Evolutionary conservation across 2,329 filamentous ascomycete genomes (phyloP).

Genomic region (Lachnellula arida): DNA sequence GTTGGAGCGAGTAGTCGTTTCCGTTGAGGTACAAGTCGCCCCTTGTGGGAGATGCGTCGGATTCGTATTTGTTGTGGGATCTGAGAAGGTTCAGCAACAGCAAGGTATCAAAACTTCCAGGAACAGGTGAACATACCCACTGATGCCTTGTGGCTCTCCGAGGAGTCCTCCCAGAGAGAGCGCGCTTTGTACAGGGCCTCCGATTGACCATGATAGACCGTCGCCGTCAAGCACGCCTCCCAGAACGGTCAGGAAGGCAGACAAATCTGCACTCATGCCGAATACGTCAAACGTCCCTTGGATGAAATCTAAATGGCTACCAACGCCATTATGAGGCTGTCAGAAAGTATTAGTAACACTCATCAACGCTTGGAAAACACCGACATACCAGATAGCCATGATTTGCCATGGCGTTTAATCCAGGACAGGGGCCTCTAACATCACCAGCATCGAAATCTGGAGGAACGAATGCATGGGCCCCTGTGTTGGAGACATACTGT

Average conservation of each 20-base stretch:
- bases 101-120: neutral
- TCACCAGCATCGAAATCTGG: constrained; percentile 33
- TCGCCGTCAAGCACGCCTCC: constrained; percentile 45
- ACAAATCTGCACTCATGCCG: constrained; percentile 41
- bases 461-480: constrained; percentile 33
- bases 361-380: neutral
- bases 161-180: constrained; percentile 19
- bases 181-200: constrained; percentile 36
- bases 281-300: constrained; percentile 31
- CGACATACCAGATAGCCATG: neutral
- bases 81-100: constrained; percentile 34
- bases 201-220: constrained; percentile 48
- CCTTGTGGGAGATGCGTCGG: constrained; percentile 48
- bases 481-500: constrained; percentile 22
- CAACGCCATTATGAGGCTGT: neutral
- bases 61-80: constrained; percentile 53
- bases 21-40: constrained; percentile 44
- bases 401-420: constrained; percentile 12
- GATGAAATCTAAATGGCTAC: neutral
- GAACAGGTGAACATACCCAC: neutral
- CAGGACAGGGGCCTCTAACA: constrained; percentile 36
- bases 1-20: constrained; percentile 1
- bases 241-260: constrained; percentile 37
- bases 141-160: constrained; percentile 40
- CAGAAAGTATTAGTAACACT: neutral